phyloP scores from a whole-genome alignment of 2,329 filamentous ascomycete genomes.

The Xylaria sp. region DNA sequence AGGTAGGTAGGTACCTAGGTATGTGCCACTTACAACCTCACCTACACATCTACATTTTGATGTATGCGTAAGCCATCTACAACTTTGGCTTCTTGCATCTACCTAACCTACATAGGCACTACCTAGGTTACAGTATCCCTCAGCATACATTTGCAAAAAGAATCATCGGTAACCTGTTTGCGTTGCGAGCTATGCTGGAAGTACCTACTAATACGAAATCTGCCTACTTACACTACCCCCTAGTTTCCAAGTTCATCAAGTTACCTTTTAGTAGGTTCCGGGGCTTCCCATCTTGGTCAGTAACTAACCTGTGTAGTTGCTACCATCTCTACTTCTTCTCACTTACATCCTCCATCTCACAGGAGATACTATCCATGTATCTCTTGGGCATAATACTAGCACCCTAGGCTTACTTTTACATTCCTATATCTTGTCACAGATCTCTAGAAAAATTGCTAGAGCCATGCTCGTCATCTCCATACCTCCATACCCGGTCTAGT shows the following conservation, averaged over 20 bases:
- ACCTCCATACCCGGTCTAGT: neutral
- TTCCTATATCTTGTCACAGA: neutral
- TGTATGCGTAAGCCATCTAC: neutral
- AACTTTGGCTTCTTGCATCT: neutral
- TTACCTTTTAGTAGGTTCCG: too few species aligned
- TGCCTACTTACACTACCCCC: neutral
- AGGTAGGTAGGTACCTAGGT: too few species aligned
- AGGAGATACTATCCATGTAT: too few species aligned
- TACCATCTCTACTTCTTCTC: neutral
- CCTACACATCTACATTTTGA: too few species aligned
- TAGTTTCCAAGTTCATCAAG: too few species aligned
- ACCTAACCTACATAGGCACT: too few species aligned
- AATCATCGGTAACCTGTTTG: neutral
- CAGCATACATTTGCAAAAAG: neutral
- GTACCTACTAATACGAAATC: neutral
- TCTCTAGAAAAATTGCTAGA: neutral
- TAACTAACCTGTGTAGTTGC: neutral
- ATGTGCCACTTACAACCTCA: too few species aligned
- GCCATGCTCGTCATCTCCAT: neutral
- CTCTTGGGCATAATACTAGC: too few species aligned
- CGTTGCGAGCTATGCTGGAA: neutral
- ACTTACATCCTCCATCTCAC: neutral
- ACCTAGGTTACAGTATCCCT: neutral
- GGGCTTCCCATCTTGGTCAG: too few species aligned
- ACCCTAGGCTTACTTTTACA: neutral